phyloP scores from a whole-genome alignment of 768 basidiomycete species.

The Austroboletus festivus region DNA sequence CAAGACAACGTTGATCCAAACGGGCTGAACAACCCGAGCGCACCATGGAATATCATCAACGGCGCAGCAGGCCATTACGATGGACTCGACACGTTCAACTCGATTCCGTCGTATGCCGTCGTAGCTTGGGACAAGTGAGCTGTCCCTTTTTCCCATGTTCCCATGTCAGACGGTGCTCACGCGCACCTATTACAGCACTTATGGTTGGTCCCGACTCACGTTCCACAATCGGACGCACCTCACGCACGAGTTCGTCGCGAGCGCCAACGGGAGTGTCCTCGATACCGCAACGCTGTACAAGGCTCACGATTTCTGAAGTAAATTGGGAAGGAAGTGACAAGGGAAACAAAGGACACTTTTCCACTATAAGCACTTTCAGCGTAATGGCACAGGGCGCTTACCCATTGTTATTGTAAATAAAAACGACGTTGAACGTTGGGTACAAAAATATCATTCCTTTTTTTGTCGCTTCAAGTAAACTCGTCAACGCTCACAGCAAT shows the following conservation, averaged over 20 bases:
- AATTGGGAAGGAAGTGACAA: too few species aligned
- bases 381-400: too few species aligned
- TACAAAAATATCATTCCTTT: too few species aligned
- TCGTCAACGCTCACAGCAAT: background rate
- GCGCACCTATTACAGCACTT: slow-evolving; percentile 6
- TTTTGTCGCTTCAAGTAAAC: too few species aligned
- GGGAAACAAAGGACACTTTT: too few species aligned
- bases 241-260: slow-evolving; percentile 29
- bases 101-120: slow-evolving; percentile 5
- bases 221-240: slow-evolving; percentile 31
- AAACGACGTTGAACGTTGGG: too few species aligned
- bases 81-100: slow-evolving; percentile 17
- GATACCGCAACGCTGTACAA: slow-evolving; percentile 26
- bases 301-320: slow-evolving; percentile 11
- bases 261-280: slow-evolving; percentile 26
- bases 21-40: slow-evolving; percentile 22
- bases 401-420: too few species aligned
- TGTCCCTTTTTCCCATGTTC: background rate
- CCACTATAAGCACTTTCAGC: too few species aligned
- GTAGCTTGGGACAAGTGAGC: slow-evolving; percentile 14
- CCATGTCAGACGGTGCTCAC: too few species aligned
- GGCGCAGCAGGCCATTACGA: slow-evolving; percentile 29
- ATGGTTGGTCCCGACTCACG: slow-evolving; percentile 29
- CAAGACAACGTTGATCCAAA: slow-evolving; percentile 20
- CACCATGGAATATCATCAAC: slow-evolving; percentile 29